phyloP scores from a whole-genome alignment of 83 land plant genomes.

The Picea abies region DNA sequence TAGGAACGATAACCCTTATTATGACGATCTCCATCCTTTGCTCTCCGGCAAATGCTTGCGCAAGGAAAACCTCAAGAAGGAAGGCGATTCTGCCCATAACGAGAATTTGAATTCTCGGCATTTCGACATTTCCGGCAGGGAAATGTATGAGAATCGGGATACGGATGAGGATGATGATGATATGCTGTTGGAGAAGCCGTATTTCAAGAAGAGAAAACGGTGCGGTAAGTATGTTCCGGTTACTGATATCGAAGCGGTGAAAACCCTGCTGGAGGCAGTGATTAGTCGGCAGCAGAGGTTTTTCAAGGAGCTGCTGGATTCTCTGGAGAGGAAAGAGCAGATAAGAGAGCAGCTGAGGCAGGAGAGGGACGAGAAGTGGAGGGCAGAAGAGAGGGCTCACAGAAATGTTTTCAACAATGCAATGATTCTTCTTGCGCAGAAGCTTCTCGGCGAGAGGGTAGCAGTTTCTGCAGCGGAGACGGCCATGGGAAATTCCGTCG shows the following conservation, averaged over 20 bases:
- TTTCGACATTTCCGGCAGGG: neutral
- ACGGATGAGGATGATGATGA: slow-evolving; percentile 20
- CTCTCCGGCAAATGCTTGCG: slow-evolving; percentile 40
- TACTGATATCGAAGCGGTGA: slow-evolving; percentile 36
- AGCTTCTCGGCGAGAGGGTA: slow-evolving; percentile 37
- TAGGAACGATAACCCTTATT: slow-evolving; percentile 44
- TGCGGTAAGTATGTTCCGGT: slow-evolving; percentile 33
- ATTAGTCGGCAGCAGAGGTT: slow-evolving; percentile 35
- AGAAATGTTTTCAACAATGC: slow-evolving; percentile 48
- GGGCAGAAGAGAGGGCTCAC: slow-evolving; percentile 50
- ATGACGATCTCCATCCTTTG: slow-evolving; percentile 46
- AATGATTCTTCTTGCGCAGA: slow-evolving; percentile 48
- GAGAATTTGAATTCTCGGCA: neutral
- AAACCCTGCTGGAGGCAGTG: slow-evolving; percentile 39
- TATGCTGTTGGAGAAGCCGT: neutral
- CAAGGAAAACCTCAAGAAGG: slow-evolving; percentile 27
- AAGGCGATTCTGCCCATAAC: neutral
- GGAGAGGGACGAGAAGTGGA: slow-evolving; percentile 57
- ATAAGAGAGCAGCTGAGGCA: slow-evolving; percentile 40
- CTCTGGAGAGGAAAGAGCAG: slow-evolving; percentile 44
- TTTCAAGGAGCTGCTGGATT: slow-evolving; percentile 37
- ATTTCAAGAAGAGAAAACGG: slow-evolving; percentile 28
- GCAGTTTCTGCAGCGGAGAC: neutral
- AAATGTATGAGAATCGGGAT: neutral
- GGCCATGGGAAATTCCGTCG: neutral